Evolutionary conservation across 306 rosid species (phyloP).

Genomic region (Oemleria cerasiformis): DNA sequence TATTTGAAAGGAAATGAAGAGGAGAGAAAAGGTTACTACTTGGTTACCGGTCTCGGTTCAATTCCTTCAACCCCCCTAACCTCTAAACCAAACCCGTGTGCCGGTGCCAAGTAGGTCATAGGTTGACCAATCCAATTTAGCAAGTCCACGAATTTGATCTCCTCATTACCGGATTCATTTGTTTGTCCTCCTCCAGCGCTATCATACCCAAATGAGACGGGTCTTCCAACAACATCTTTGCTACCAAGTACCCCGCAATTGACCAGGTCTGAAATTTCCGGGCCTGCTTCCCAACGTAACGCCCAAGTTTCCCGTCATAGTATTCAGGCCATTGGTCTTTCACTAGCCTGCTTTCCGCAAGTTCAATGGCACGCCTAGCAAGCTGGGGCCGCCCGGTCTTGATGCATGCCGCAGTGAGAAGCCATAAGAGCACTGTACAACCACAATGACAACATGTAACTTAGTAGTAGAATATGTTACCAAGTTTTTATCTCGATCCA

Average conservation of each 20-base stretch:
- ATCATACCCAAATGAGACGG: slow-evolving; percentile 69
- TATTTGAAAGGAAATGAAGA: not conserved
- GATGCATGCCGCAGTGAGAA: slow-evolving; percentile 67
- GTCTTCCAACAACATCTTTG: slow-evolving; percentile 75
- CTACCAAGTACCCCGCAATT: slow-evolving; percentile 67
- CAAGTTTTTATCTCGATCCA: not conserved
- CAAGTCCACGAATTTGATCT: slow-evolving; percentile 67
- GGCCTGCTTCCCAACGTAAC: slow-evolving; percentile 74
- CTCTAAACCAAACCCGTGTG: not conserved
- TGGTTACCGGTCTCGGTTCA: not conserved
- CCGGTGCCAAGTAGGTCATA: not conserved
- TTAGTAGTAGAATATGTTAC: not conserved
- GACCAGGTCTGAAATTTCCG: slow-evolving; percentile 80
- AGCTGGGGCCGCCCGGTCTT: slow-evolving; percentile 76
- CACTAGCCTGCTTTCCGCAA: slow-evolving; percentile 55
- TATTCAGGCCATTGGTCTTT: slow-evolving; percentile 82
- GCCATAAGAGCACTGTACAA: slow-evolving; percentile 68
- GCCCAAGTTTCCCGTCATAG: slow-evolving; percentile 63
- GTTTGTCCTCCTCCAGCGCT: slow-evolving; percentile 65
- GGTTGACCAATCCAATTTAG: slow-evolving; percentile 19
- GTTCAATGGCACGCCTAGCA: slow-evolving; percentile 72
- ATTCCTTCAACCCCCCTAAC: slow-evolving; percentile 1
- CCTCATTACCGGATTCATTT: slow-evolving; percentile 50
- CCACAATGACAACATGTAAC: slow-evolving; percentile 19
- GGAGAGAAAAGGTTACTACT: not conserved